Evolutionary conservation across 306 rosid species (phyloP), one percentile per base, ranked within the genome.

Genomic region (Cyamopsis tetragonoloba): DNA sequence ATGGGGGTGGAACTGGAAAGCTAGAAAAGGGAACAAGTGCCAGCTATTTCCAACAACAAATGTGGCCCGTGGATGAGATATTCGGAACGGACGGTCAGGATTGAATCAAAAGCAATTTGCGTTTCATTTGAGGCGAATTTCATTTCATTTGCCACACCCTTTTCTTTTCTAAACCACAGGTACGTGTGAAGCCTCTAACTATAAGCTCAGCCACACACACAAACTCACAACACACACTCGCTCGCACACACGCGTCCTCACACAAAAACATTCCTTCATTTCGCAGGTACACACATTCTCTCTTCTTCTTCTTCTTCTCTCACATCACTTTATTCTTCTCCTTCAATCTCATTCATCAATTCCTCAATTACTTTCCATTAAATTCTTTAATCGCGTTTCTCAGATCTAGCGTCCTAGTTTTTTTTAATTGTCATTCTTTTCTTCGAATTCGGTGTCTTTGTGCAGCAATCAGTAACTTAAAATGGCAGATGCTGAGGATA

Each of bases 401-500:
- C n/a, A n/a, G n/a, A n/a, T n/a, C n/a, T n/a, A n/a, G n/a, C n/a
- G n/a, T n/a, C n/a, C n/a, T n/a, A n/a, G n/a, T n/a, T n/a, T n/a
- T n/a, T n/a, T n/a, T n/a, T n/a, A n/a, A n/a, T n/a, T n/a, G n/a
- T n/a, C n/a, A n/a, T n/a, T n/a, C n/a, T n/a, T n/a, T n/a, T n/a
- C n/a, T n/a, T n/a, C n/a, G n/a, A 13, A 1, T 37, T 56, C 57
- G 15, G 9, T 63, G 56, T 75, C 2, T 62, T 67, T 71, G 18
- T 76, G 79, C 70, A 56, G 77, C 70, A 80, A 22, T 26, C 58
- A 6, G 59, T 8, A 7, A 5, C 9, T 3, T 30, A 6, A 14
- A 77, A 92, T 89, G 96, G 92, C 96, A 30, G 98, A 92, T 14
- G 68, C 68, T 8, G 98, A 92, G 84, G 98, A 92, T 57, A 91